Evolutionary conservation across 805 yeast species (phyloP), one percentile per base, ranked within the genome.

Genomic region (Teunomyces kruisii): DNA sequence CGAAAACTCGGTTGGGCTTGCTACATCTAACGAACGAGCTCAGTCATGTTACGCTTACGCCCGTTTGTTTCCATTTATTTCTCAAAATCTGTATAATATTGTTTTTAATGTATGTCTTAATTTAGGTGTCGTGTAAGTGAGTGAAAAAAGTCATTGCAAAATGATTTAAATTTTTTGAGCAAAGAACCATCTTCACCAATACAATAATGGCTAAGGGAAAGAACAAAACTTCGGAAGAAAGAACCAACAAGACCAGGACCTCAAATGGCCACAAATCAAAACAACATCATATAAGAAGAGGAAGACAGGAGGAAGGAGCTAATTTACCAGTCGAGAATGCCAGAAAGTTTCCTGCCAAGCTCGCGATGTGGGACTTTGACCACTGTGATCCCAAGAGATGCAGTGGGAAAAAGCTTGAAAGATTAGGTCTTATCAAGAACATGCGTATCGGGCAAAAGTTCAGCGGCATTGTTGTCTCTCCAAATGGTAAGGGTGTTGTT

Each of bases 301-400:
- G 67, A 16, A 54, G 67, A 37, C 68, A 59, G 45, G 75, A 72
- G 47, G 46, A 48, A 1, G 70, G 68, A 2, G 55, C 58, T 10
- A 17, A 38, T 26, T 9, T 26, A n/a, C 24, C 42, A 5, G 24
- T n/a, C 9, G 28, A 19, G 28, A 62, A 52, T 30, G 44, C 54
- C 50, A 44, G 54, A 52, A 51, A 76, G 41, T 87, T 88, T 58
- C 96, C 96, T 1, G 84, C 86, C 28, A 90, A 88, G 58, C 64
- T 91, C 50, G 97, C 97, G 13, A 92, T 92, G 99, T 92, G 99
- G 97, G 99, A 94, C 64, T 94, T 94, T 60, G 96, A 91, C 53
- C 99, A 94, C 61, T 94, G 99, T 70, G 99, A 94, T 67, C 99
- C 99, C 1, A 94, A 94, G 61, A 77, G 97, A 60, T 94, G 99